Conservation (phyloP, 345 rosid genomes). For the Triadica sebifera region DNA sequence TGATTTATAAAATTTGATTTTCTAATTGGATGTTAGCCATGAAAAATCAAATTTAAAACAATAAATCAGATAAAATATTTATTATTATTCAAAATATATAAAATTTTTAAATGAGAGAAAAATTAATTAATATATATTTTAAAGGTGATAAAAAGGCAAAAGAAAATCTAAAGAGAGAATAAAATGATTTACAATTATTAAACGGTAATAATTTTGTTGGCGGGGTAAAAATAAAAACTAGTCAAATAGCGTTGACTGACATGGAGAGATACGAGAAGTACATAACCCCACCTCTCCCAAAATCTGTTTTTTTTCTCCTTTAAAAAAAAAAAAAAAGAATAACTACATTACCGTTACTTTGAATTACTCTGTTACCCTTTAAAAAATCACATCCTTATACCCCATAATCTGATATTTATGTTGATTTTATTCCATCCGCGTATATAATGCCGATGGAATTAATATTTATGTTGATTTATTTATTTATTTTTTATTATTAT, state of each 20-base stretch:
- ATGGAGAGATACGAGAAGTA: slow-evolving; percentile 30
- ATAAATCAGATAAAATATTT: too few relatives aligned
- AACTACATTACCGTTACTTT: background rate
- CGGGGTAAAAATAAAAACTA: slow-evolving; percentile 22
- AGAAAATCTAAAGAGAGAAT: background rate
- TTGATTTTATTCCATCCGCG: too few relatives aligned
- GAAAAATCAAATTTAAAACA: too few relatives aligned
- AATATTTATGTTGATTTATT: too few relatives aligned
- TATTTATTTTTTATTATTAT: too few relatives aligned
- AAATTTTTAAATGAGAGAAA: background rate
- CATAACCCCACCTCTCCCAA: slow-evolving; percentile 11
- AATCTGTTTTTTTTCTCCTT: background rate
- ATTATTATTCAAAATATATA: background rate
- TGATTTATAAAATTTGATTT: too few relatives aligned
- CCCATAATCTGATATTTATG: too few relatives aligned
- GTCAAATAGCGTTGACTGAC: slow-evolving; percentile 51
- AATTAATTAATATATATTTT: background rate
- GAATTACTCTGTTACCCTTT: slow-evolving; percentile 17
- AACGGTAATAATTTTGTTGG: slow-evolving; percentile 45
- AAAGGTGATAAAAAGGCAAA: background rate
- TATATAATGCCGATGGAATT: too few relatives aligned
- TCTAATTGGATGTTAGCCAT: too few relatives aligned
- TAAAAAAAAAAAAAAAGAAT: background rate
- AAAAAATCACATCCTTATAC: too few relatives aligned
- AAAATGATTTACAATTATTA: slow-evolving; percentile 46